Evolutionary conservation across 2,329 filamentous ascomycete species (phyloP).

Genomic region (Phyllosticta paracitricarpa): DNA sequence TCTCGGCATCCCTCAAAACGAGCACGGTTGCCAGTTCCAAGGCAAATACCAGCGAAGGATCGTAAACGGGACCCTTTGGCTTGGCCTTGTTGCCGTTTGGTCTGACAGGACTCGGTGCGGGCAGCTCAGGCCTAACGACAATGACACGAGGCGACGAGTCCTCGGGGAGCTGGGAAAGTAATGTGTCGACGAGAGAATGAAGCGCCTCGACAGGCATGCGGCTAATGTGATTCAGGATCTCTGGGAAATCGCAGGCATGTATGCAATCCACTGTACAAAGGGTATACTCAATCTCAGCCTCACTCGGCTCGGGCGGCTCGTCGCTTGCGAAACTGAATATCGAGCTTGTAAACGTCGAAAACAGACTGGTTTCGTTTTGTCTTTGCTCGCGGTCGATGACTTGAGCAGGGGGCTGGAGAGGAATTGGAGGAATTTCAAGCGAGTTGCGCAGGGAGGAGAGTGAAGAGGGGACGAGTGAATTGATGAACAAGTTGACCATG

Average conservation of each 20-base stretch:
- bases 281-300: conserved; percentile 93
- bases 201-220: conserved; percentile 51
- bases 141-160: conserved; percentile 73
- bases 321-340: conserved; percentile 98
- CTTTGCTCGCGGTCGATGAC: conserved; percentile 81
- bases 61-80: conserved; percentile 57
- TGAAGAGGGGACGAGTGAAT: conserved; percentile 80
- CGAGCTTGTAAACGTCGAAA: conserved; percentile 91
- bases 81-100: conserved; percentile 49
- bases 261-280: conserved; percentile 91
- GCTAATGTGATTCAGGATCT: conserved; percentile 74
- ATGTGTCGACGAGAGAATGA: conserved; percentile 55
- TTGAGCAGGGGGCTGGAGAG: conserved; percentile 81
- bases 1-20: conserved; percentile 63
- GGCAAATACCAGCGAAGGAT: conserved; percentile 80
- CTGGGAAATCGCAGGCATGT: conserved; percentile 74
- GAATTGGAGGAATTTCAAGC: conserved; percentile 69
- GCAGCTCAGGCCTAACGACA: conserved; percentile 76
- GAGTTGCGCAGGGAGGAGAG: conserved; percentile 55
- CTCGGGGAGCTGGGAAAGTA: conserved; percentile 80
- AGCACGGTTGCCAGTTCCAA: conserved; percentile 81
- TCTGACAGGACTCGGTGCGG: conserved; percentile 49
- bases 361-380: conserved; percentile 69
- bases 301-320: conserved; percentile 92
- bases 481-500: conserved; percentile 91